Base-by-base conservation (phyloP, 2,329 filamentous ascomycete species). In the Daldinia eschscholtzii region DNA sequence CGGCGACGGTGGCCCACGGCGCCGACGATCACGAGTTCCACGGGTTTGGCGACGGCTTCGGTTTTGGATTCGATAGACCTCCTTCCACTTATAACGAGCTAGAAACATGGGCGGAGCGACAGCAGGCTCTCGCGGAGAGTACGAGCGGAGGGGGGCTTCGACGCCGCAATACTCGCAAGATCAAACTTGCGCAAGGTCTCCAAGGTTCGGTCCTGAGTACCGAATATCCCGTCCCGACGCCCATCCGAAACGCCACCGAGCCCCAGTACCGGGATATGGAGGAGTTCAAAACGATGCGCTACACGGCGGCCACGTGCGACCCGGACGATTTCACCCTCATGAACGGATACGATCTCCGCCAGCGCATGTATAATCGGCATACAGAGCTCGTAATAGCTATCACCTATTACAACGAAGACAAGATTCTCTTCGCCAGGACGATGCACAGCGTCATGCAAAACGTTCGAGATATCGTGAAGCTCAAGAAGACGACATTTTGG, bases 371-470 rank as follows among this genome's bases (percentile, higher is more conserved):
- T 84, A 98, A 98, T 87, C 89, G 96, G 76, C 96, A 98, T 82
- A 98, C 96, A 5, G 96, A 99, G 84, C 85, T 99, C 74, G 87
- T 98, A 71, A 98, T 99, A 81, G 96, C 96, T 77, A 94, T 99
- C 76, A 99, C 96, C 72, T 98, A 98, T 85, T 99, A 98, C 86
- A 98, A 98, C 84, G 96, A 98, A 87, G 96, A 98, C 84, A 98
- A 98, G 86, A 90, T 93, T 28, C 86, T 99, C 72, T 93, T 96
- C 39, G 87, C 95, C 57, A 91, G 96, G 83, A 99, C 96, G 0
- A 86, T 98, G 64, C 96, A 98, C 81, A 94, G 95, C 85, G 94
- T 97, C 61, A 98, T 99, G 96, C 94, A 98, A 81, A 98, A 98
- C 81, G 97, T 98, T 76, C 92, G 95, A 70, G 96, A 98, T 77